phyloP scores from a whole-genome alignment of 768 basidiomycete species.

The Dacryopinax spathularia region DNA sequence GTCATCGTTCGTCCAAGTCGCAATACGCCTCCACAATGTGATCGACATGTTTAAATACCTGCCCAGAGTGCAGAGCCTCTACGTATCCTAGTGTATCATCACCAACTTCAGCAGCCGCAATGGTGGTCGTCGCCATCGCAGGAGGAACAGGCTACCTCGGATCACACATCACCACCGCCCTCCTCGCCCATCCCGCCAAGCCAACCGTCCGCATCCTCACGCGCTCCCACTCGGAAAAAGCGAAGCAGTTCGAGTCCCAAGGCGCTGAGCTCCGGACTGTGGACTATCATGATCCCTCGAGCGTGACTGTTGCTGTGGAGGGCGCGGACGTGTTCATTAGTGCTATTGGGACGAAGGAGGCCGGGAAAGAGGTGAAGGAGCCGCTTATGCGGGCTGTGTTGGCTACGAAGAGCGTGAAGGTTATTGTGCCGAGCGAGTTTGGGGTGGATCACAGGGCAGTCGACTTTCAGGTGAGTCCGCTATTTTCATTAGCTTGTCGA shows the following conservation, averaged over 20 bases:
- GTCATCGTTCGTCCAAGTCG: not conserved
- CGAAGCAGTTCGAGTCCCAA: not conserved
- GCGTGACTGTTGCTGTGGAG: not conserved
- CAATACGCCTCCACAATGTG: not conserved
- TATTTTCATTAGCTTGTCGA: not conserved
- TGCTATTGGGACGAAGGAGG: conserved; percentile 1
- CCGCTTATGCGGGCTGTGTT: not conserved
- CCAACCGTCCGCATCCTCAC: not conserved
- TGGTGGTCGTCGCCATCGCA: not conserved
- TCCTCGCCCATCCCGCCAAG: not conserved
- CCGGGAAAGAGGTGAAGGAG: not conserved
- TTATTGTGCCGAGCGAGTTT: not conserved
- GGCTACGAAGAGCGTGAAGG: not conserved
- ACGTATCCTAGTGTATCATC: not conserved
- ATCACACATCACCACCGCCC: not conserved
- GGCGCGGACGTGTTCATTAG: conserved; percentile 3
- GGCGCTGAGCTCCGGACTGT: not conserved
- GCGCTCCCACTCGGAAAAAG: not conserved
- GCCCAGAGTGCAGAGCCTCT: not conserved
- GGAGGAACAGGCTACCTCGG: not conserved
- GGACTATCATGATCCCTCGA: not conserved
- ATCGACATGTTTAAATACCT: not conserved
- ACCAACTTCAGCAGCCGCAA: not conserved
- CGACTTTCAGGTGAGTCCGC: not conserved
- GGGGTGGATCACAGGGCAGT: not conserved